These are phyloP conservation scores for Ceratocystis alfenasii DNA, from an alignment of 2,329 filamentous ascomycete species.

Conservation along the genomic window DNA sequence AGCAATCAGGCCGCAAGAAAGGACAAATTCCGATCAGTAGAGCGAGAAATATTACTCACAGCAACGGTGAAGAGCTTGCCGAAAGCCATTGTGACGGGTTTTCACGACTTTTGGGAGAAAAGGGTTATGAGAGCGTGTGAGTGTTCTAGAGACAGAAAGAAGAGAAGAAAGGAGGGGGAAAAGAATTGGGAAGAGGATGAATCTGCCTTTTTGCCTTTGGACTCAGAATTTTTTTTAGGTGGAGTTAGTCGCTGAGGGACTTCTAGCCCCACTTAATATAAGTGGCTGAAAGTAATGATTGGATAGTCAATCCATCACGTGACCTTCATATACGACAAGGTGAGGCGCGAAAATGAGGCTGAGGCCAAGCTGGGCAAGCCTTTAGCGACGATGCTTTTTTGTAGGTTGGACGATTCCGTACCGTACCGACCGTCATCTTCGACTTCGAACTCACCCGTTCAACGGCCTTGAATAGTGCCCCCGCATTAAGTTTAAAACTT, in stretches of 20 bases:
- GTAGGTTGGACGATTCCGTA: not conserved
- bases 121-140: constrained; percentile 24
- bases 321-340: not conserved
- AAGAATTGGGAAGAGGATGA: constrained; percentile 15
- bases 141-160: constrained; percentile 27
- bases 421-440: not conserved
- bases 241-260: constrained; percentile 20
- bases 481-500: not conserved
- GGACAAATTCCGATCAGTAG: constrained; percentile 23
- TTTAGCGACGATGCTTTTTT: constrained; percentile 7
- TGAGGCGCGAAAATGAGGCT: constrained; percentile 21
- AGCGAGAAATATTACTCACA: constrained; percentile 41
- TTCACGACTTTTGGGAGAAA: constrained; percentile 21
- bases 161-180: constrained; percentile 23
- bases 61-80: constrained; percentile 88
- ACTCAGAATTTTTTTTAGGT: constrained; percentile 22
- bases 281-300: constrained; percentile 13
- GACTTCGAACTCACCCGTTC: not conserved
- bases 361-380: constrained; percentile 11
- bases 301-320: constrained; percentile 10
- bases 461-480: not conserved
- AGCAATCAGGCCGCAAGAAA: constrained; percentile 25
- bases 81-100: constrained; percentile 67
- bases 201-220: constrained; percentile 22
- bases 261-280: constrained; percentile 7